phyloP scores from a whole-genome alignment of 2,329 filamentous ascomycete genomes.

The Colletotrichum lini region DNA sequence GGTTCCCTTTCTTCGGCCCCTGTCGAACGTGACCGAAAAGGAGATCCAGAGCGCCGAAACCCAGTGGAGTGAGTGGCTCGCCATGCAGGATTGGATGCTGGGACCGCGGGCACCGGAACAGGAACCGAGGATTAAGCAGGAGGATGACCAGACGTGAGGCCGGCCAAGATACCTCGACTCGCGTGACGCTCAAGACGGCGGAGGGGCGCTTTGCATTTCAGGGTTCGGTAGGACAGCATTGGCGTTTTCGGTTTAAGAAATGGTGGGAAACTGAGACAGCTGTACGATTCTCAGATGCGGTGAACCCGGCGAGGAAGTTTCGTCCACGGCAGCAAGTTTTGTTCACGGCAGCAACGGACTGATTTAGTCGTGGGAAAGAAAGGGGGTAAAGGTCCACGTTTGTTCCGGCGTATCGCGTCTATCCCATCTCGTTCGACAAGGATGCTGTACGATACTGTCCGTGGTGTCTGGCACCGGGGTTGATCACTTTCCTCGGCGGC shows the following conservation, averaged over 20 bases:
- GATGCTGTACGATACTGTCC: constrained; percentile 31
- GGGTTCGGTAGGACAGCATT: constrained; percentile 14
- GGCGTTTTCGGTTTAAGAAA: constrained; percentile 29
- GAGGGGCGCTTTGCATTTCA: constrained; percentile 16
- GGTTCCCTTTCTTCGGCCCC: constrained; percentile 87
- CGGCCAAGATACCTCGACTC: neutral
- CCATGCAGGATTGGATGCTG: constrained; percentile 99
- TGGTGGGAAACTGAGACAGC: constrained; percentile 10
- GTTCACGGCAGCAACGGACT: constrained; percentile 3
- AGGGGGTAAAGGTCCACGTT: constrained; percentile 12
- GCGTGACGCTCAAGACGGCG: neutral
- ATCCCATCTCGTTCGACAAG: neutral
- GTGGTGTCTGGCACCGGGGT: constrained; percentile 12
- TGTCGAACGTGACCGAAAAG: constrained; percentile 81
- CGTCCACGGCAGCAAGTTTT: neutral
- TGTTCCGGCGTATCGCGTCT: constrained; percentile 14
- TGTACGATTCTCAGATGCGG: constrained; percentile 37
- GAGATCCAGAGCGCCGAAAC: constrained; percentile 88
- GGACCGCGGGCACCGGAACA: constrained; percentile 77
- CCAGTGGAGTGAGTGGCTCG: constrained; percentile 94
- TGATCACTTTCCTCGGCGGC: neutral
- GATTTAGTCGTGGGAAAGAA: constrained; percentile 8
- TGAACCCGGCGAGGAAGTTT: neutral
- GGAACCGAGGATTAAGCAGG: constrained; percentile 38
- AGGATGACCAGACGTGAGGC: constrained; percentile 20